Conservation (phyloP, 2,329 filamentous ascomycete genomes). For the Alternaria infectoria region DNA sequence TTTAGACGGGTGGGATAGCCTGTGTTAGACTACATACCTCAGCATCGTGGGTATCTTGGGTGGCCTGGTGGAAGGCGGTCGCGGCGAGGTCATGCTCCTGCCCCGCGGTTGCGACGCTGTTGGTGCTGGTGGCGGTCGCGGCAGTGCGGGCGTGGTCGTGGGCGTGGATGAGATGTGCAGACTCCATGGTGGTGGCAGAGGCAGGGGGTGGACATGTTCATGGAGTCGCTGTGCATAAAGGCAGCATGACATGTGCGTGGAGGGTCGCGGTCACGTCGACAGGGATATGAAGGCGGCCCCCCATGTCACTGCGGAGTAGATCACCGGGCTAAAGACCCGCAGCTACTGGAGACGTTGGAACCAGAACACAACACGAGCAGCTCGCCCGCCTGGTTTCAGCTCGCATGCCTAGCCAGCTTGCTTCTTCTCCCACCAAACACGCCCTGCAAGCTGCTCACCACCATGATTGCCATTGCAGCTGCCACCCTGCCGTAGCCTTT, state of each 20-base stretch:
- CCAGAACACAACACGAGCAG: conserved; percentile 3
- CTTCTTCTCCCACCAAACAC: not conserved
- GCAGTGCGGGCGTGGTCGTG: conserved; percentile 90
- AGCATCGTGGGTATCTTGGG: conserved; percentile 69
- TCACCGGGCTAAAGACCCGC: conserved; percentile 9
- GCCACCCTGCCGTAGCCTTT: not conserved
- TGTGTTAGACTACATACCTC: conserved; percentile 52
- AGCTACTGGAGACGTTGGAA: conserved; percentile 7
- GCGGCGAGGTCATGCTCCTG: conserved; percentile 89
- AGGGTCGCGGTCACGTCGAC: not conserved
- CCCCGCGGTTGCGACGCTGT: conserved; percentile 80
- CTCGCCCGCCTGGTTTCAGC: conserved; percentile 9
- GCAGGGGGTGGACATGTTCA: conserved; percentile 9
- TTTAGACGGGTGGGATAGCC: conserved; percentile 25
- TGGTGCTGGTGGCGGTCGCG: conserved; percentile 70
- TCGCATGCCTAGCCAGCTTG: not conserved
- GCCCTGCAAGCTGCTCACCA: not conserved
- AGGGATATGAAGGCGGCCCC: conserved; percentile 7
- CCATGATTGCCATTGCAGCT: not conserved
- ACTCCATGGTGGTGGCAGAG: conserved; percentile 65
- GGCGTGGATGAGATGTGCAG: conserved; percentile 73
- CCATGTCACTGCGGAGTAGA: conserved; percentile 5
- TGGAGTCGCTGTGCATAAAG: not conserved
- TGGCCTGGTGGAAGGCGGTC: conserved; percentile 83
- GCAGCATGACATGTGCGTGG: conserved; percentile 1